Base-by-base conservation (phyloP, 257 asterid genomes). In the Sherardia arvensis region DNA sequence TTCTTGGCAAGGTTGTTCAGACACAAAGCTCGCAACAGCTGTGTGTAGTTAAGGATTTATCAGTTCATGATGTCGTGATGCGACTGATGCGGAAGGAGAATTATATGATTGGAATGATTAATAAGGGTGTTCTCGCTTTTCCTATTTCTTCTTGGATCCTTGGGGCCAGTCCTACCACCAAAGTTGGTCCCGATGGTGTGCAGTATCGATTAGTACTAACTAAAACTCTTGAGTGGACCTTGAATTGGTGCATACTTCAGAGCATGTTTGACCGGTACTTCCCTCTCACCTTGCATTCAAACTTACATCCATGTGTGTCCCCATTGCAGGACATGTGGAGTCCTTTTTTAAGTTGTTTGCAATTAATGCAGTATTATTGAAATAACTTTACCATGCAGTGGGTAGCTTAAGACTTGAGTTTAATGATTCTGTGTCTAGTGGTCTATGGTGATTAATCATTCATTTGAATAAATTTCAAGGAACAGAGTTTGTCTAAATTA, bases 41-140 rank as follows among this genome's bases (percentile, higher is more conserved):
- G 51, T 85, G 89, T 71, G 94, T 84, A 66, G 96, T 83, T 61
- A 93, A 84, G 85, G 88, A 90, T 77, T 96, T 93, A 68, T 81
- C 97, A 27, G 72, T 86, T 69, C 96, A 90, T 34, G 97, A 93
- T 72, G 90, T 83, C 57, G 92, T 84, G 59, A 83, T 90, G 97
- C 80, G 99, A 38, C 77, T 93, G 79, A 90, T 93, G 99, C 74
- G 99, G 72, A 93, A 93, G 74, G 97, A 93, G 70, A 93, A 93
- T 83, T 93, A 93, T 78, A 76, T 93, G 78, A 90, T 93, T 62
- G 99, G 99, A 77, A 93, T 93, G 97, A 83, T 93, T 67, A 90
- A 93, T 81, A 93, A 90, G 82, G 95, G 99, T 21, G 85, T 89
- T 65, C 96, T 93, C 61, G 86, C 99, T 53, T 83, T 93, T 53